Evolutionary conservation across 192 early-diverging fungal genomes (phyloP), one percentile per base, ranked within the genome.

Genomic region (Backusella luteola): DNA sequence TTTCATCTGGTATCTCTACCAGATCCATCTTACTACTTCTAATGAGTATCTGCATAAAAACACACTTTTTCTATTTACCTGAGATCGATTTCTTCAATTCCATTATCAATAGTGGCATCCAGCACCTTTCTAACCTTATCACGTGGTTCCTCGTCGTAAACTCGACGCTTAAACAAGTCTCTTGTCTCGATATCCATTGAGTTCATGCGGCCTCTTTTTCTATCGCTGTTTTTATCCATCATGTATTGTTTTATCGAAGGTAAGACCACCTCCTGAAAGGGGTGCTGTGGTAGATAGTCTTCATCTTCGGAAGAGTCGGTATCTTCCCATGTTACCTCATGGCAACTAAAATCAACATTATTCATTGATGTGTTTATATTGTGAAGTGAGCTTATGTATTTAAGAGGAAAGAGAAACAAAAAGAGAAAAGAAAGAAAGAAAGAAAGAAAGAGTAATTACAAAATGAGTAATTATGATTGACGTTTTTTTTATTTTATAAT

Each of bases 1-100:
- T 72, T 23, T 78, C 80, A 56, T 77, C 69, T 8, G 80, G 80
- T 67, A 81, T 81, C 17, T 81, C 80, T 6, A 69, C 67, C 72
- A 81, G 75, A 5, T 75, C 73, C 26, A 73, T 32, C 15, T 81
- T 72, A 59, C 79, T 81, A 59, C 2, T 29, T 53, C 39, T 6
- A n/a, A 53, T 53, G 21, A 21, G 8, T 23, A 21, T 21, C 6
- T 53, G 6, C 9, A 17, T n/a, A 17, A 21, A 9, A 26, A 21
- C 34, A 23, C 2, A 2, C 2, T 5, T 12, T 39, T 6, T 1
- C 26, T 26, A 21, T 12, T 29, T 81, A 81, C 80, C 80, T 77
- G 6, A 81, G 53, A 26, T 81, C 80, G 1, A 77, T 66, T 8
- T 42, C 44, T 29, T 81, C 80, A 11, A 34, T 38, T 8, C 80